Percentiles rank a stretch among this genome's conserved stretches.
Evolutionary conservation across 1,284 basidiomycete genomes (phyloP).

Genomic region (Entoloma clypeatum): DNA sequence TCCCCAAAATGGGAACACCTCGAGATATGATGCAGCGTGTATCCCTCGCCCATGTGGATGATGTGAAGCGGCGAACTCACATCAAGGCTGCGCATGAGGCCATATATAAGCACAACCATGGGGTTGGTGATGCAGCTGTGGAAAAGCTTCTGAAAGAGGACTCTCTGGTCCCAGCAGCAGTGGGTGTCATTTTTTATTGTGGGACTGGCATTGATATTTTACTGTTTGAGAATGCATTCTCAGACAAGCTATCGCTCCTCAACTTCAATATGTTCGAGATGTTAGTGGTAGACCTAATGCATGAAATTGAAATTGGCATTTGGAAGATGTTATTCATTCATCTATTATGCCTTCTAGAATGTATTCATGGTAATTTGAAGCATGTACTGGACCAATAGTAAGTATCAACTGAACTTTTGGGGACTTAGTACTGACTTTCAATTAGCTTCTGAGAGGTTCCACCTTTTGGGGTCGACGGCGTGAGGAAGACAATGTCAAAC

Average conservation of each 20-base stretch:
- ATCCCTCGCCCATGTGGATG: not conserved
- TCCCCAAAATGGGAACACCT: conserved; percentile 2
- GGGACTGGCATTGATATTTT: not conserved
- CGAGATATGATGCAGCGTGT: not conserved
- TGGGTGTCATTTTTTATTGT: not conserved
- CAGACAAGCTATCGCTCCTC: conserved; percentile 12
- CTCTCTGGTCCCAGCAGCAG: conserved; percentile 10
- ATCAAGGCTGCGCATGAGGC: not conserved
- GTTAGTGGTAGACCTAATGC: conserved; percentile 14
- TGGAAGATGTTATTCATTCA: conserved; percentile 35
- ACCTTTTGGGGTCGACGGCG: conserved; percentile 19
- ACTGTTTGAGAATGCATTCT: conserved; percentile 33
- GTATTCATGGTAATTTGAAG: not conserved
- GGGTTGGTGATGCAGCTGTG: conserved; percentile 4
- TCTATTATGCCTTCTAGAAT: conserved; percentile 14
- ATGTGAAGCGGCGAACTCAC: not conserved
- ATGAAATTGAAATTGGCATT: conserved; percentile 19
- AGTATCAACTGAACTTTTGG: not conserved
- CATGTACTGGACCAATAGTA: conserved; percentile 3
- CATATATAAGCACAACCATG: conserved; percentile 9
- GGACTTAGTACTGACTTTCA: not conserved
- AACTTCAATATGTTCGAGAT: conserved; percentile 12
- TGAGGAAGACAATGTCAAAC: conserved; percentile 22
- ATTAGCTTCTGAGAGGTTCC: conserved; percentile 20
- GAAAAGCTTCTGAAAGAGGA: conserved; percentile 6